Percentiles rank a stretch among this genome's conserved stretches.
phyloP scores from a whole-genome alignment of 2,329 filamentous ascomycete genomes.

The Fusarium azukiicola region DNA sequence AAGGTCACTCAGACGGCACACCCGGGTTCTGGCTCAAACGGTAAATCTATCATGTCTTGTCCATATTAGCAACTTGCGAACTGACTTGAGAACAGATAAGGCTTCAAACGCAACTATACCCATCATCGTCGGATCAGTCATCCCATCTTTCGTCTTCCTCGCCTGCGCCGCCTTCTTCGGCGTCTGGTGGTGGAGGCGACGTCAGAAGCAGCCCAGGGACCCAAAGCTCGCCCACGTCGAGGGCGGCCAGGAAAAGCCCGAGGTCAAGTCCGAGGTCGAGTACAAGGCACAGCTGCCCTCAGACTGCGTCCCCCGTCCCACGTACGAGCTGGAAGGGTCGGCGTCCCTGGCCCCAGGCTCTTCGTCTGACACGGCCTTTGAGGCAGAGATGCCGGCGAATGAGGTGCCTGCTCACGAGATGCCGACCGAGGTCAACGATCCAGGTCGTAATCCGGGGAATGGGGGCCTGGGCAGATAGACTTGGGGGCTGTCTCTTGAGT shows the following conservation, averaged over 20 bases:
- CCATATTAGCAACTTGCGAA: not conserved
- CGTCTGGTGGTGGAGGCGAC: conserved; percentile 16
- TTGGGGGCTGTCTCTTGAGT: not conserved
- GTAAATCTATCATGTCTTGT: not conserved
- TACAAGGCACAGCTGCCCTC: conserved; percentile 25
- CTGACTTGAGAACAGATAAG: not conserved
- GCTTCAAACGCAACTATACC: not conserved
- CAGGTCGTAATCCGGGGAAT: not conserved
- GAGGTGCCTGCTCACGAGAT: conserved; percentile 27
- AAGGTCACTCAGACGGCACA: conserved; percentile 1
- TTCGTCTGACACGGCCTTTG: not conserved
- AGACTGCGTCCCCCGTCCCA: conserved; percentile 8
- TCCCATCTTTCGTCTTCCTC: conserved; percentile 8
- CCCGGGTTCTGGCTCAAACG: not conserved
- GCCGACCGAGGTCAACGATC: not conserved
- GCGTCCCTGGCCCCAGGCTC: not conserved
- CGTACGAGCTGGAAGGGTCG: not conserved
- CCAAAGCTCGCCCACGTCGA: not conserved
- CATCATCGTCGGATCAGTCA: conserved; percentile 11
- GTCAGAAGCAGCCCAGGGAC: conserved; percentile 7
- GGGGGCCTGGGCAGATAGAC: not conserved
- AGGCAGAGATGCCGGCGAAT: conserved; percentile 26
- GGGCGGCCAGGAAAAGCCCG: not conserved
- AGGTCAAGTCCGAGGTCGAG: not conserved
- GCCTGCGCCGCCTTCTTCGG: not conserved